Evolutionary conservation across 305 asterid genomes (phyloP).

Genomic region (Fraxinus nigra): DNA sequence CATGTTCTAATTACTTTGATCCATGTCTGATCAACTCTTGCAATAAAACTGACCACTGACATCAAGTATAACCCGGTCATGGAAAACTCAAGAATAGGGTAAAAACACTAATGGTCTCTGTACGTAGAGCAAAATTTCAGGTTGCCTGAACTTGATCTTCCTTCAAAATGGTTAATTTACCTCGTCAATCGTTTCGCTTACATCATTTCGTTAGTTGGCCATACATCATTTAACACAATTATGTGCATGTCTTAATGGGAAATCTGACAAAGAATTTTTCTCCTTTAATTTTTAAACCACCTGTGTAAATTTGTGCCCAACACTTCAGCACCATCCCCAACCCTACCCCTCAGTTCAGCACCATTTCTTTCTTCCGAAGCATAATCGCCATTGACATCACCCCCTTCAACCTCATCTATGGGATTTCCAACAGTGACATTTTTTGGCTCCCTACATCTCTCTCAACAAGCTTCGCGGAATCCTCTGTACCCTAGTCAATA

Average conservation of each 20-base stretch:
- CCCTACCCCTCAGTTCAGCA: background rate
- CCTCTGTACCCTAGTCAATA: background rate
- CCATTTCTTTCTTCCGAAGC: background rate
- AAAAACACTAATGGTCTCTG: background rate
- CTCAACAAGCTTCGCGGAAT: background rate
- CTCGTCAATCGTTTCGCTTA: background rate
- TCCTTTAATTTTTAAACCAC: background rate
- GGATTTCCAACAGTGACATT: background rate
- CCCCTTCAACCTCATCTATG: background rate
- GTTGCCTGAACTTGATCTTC: background rate
- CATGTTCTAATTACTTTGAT: background rate
- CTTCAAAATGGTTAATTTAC: background rate
- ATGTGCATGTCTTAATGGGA: background rate
- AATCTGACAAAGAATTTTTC: background rate
- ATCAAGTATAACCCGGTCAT: background rate
- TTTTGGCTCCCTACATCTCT: background rate
- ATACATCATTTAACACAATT: background rate
- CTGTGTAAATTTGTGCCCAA: background rate
- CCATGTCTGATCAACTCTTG: background rate
- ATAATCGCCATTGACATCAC: background rate
- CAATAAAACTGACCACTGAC: background rate
- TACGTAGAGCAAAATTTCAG: background rate
- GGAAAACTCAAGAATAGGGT: background rate
- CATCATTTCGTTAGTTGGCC: background rate
- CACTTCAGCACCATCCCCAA: background rate